Evolutionary conservation across 2,329 filamentous ascomycete genomes (phyloP).

Genomic region (Penicillium hordei): DNA sequence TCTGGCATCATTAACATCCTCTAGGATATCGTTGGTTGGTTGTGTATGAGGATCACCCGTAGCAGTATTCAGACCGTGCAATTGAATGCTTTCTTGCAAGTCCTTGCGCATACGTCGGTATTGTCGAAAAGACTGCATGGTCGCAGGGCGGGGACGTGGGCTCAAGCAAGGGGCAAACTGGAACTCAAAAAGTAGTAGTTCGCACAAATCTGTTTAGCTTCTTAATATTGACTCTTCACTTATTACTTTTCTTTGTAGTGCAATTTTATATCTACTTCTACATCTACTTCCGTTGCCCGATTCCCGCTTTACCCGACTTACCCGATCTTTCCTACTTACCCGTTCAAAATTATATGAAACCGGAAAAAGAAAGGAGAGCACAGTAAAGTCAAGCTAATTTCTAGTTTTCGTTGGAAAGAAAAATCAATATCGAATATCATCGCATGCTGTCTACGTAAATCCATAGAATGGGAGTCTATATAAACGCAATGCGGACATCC

Average conservation of each 20-base stretch:
- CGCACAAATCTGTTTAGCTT: no score
- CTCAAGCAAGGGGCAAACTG: no score
- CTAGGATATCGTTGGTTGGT: no score
- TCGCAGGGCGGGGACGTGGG: no score
- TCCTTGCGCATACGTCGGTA: no score
- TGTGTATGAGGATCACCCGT: no score
- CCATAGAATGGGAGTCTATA: neutral
- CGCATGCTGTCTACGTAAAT: no score
- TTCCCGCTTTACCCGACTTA: neutral
- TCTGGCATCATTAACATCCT: no score
- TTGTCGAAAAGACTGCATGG: no score
- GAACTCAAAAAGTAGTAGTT: no score
- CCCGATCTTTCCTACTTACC: neutral
- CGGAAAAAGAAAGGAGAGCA: neutral
- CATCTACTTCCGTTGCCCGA: neutral
- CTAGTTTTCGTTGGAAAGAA: neutral
- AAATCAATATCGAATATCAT: neutral
- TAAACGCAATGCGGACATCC: neutral
- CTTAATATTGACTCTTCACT: neutral
- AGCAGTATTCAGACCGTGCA: no score
- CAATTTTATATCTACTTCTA: neutral
- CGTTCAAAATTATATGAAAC: neutral
- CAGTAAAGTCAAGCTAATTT: neutral
- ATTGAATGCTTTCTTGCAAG: no score
- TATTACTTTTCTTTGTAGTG: neutral